Evolutionary conservation across 1,139 yeast genomes (phyloP), one percentile per base, ranked within the genome.

Genomic region (Kurtzmaniella quercitrusa): DNA sequence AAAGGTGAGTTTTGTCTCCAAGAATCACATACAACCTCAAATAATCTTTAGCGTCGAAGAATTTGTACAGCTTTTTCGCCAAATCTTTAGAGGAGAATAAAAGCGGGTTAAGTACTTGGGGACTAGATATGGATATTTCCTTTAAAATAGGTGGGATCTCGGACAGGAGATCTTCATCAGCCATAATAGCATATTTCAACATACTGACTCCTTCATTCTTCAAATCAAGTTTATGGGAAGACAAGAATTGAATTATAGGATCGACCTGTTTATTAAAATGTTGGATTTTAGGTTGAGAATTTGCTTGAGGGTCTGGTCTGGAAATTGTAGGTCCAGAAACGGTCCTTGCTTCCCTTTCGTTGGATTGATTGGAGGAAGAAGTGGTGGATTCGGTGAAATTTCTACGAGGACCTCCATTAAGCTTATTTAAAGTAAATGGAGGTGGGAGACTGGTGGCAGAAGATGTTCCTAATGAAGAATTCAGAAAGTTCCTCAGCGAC

Each of bases 171-270:
- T 61, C 66, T 47, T 72, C 77, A 27, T 66, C 64, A 1, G 65
- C 66, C 41, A 67, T 56, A 4, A 73, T 62, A 1, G 77, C 76
- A 52, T 62, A 67, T 39, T 63, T 66, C 37, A 72, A 58, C 19
- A 70, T 54, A 42, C 58, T 60, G 2, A 73, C 55, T 1, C 77
- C 78, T 50, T 70, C 75, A 2, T 46, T 51, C 3, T 65, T 52
- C 34, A 60, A 48, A 10, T 58, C 61, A 3, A 57, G 54, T 42
- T 62, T 60, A 11, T 58, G 49, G 1, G 75, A 68, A 0, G 68
- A 58, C 38, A 70, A 57, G 42, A 68, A 68, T 41, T 61, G 62
- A 34, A 67, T 47, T 16, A 70, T 68, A 3, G 73, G 73, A 43
- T 70, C 75, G 9, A 52, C 52, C 31, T 59, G 60, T 33, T 57